These are phyloP conservation scores for Nannochloropsis salina DNA, from an alignment of 108 stramenopile genomes.

Conservation along the genomic window DNA sequence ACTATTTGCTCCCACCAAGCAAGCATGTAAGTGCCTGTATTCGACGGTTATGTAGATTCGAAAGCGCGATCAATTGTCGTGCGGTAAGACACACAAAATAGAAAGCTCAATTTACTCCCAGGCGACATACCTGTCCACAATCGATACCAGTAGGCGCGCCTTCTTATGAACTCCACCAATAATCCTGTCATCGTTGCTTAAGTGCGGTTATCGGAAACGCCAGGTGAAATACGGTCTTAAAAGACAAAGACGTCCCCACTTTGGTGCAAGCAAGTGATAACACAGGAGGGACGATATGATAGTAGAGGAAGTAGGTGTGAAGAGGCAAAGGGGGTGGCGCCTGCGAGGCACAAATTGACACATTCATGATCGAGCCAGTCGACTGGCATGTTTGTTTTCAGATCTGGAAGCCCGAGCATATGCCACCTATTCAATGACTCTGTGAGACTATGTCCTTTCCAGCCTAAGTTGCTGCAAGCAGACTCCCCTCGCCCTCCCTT, in stretches of 20 bases:
- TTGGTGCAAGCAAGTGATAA: no score
- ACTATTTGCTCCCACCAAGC: slow-evolving; percentile 17
- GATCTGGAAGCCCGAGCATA: neutral
- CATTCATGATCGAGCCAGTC: neutral
- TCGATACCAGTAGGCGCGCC: neutral
- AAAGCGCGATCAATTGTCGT: neutral
- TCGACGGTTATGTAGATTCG: neutral
- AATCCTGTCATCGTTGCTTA: no score
- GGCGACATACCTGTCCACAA: slow-evolving; percentile 16
- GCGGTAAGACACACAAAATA: neutral
- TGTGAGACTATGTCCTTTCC: neutral
- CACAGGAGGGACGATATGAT: no score
- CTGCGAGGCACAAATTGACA: no score
- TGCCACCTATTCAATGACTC: neutral
- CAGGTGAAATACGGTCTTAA: no score
- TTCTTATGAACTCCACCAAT: neutral
- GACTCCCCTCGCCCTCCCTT: no score
- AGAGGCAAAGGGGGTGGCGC: no score
- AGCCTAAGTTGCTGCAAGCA: neutral
- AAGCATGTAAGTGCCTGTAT: neutral
- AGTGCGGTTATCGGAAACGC: no score
- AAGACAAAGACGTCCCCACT: no score
- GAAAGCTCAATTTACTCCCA: neutral
- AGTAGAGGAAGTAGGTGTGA: no score
- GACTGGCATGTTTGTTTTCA: neutral